phyloP scores from a whole-genome alignment of 352 stramenopile genomes.

The Phytopythium helicoides region DNA sequence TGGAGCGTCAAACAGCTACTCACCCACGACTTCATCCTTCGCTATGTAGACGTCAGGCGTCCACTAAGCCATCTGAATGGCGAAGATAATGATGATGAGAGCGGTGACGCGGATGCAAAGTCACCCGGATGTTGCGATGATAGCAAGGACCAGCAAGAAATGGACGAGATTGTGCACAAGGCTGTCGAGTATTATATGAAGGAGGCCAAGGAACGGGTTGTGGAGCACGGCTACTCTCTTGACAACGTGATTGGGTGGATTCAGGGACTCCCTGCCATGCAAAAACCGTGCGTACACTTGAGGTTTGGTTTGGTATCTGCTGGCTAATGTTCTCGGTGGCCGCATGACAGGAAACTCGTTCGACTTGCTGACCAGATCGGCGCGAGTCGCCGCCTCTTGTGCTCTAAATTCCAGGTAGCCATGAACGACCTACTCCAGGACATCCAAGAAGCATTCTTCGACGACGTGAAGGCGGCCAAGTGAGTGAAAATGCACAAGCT shows the following conservation, averaged over 20 bases:
- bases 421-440: conserved; percentile 77
- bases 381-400: conserved; percentile 43
- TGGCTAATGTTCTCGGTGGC: background rate
- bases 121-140: conserved; percentile 34
- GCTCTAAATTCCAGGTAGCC: conserved; percentile 63
- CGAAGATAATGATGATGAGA: conserved; percentile 21
- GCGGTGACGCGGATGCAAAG: conserved; percentile 18
- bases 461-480: conserved; percentile 50
- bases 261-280: conserved; percentile 73
- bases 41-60: conserved; percentile 23
- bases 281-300: conserved; percentile 58
- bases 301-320: background rate
- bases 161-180: conserved; percentile 79
- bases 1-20: conserved; percentile 83
- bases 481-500: conserved; percentile 12
- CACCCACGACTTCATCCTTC: conserved; percentile 63
- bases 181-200: conserved; percentile 79
- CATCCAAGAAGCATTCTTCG: conserved; percentile 64
- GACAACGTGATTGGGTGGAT: conserved; percentile 76
- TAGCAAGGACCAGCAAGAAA: conserved; percentile 64
- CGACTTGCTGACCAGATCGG: conserved; percentile 79
- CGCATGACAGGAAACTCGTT: conserved; percentile 59
- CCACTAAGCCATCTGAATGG: conserved; percentile 4
- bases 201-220: conserved; percentile 68
- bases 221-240: conserved; percentile 65